A percentile compares a stretch with the other conserved stretches of the same genome.
phyloP scores from a whole-genome alignment of 805 yeast species.

The Pichia paraexigua region DNA sequence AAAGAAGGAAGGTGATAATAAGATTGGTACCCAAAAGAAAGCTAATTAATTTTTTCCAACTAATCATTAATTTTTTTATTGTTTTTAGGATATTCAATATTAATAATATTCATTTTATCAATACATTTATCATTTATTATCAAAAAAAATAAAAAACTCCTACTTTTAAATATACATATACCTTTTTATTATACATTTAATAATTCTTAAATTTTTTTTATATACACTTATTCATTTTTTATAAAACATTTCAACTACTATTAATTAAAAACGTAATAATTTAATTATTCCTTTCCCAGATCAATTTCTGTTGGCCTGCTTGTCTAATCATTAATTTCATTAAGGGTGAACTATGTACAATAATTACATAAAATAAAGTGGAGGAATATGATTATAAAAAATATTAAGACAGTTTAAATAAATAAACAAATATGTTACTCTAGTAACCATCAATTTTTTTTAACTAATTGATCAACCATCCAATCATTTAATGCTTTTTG shows the following conservation, averaged over 20 bases:
- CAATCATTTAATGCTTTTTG: neutral
- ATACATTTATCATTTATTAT: neutral
- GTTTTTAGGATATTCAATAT: neutral
- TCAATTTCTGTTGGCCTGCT: no score
- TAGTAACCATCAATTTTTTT: neutral
- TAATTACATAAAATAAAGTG: neutral
- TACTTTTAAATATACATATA: neutral
- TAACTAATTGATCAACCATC: neutral
- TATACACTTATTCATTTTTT: neutral
- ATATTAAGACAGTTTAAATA: no score
- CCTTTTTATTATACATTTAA: neutral
- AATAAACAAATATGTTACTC: no score
- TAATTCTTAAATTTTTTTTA: neutral
- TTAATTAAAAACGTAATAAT: neutral
- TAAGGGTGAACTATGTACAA: neutral
- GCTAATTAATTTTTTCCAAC: neutral
- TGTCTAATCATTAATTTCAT: neutral
- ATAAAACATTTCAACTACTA: neutral
- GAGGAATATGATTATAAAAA: neutral
- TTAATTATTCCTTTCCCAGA: no score
- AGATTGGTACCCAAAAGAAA: constrained; percentile 13
- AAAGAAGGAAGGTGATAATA: constrained; percentile 28
- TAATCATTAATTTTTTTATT: neutral
- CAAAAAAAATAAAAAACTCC: no score
- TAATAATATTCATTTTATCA: neutral